phyloP scores from a whole-genome alignment of 768 basidiomycete species.

The Pluteus cervinus region DNA sequence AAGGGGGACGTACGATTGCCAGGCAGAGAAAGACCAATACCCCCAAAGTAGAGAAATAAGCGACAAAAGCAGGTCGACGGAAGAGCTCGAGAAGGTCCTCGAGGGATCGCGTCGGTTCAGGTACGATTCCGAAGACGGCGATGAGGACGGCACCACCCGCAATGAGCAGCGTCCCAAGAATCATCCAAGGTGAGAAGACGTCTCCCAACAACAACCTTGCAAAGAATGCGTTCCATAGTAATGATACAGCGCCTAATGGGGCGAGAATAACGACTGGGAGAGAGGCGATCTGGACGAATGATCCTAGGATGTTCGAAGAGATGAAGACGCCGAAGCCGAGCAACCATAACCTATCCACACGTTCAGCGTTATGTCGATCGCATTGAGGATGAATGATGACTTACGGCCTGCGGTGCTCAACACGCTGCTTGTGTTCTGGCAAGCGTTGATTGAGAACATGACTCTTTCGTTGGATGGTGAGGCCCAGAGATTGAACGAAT shows the following conservation, averaged over 20 bases:
- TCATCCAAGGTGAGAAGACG: conserved; percentile 77
- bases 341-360: conserved; percentile 72
- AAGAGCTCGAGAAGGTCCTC: conserved; percentile 81
- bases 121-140: conserved; percentile 87
- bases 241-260: conserved; percentile 85
- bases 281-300: conserved; percentile 87
- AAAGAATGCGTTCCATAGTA: conserved; percentile 94
- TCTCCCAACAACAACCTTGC: conserved; percentile 82
- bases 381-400: conserved; percentile 18
- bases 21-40: conserved; percentile 55
- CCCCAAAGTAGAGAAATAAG: conserved; percentile 73
- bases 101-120: conserved; percentile 79
- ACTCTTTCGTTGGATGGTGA: conserved; percentile 91
- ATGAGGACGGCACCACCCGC: conserved; percentile 86
- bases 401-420: conserved; percentile 78
- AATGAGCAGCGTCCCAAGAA: conserved; percentile 83
- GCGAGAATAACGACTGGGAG: conserved; percentile 94
- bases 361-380: conserved; percentile 4
- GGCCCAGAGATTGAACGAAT: conserved; percentile 83
- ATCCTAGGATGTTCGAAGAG: conserved; percentile 82
- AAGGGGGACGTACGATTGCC: conserved; percentile 43
- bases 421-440: conserved; percentile 55
- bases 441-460: conserved; percentile 78
- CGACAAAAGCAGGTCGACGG: conserved; percentile 67
- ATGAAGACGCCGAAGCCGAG: conserved; percentile 84